Base-by-base conservation (phyloP, 2,329 filamentous ascomycete species). In the Neofusicoccum cordaticola region DNA sequence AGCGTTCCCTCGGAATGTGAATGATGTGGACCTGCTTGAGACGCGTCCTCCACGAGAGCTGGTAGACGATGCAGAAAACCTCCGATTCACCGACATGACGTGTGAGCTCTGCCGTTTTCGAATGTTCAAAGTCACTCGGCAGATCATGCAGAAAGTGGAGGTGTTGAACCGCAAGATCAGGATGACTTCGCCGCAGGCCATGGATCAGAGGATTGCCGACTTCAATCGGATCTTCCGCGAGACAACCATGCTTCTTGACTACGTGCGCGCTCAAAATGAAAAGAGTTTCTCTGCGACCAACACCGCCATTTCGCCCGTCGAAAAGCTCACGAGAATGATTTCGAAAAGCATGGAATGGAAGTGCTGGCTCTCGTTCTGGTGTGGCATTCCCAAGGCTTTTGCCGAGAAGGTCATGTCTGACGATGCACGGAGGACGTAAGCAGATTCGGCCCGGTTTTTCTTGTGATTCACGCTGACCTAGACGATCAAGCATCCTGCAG, bases 21-120 rank as follows among this genome's bases (percentile, higher is more conserved):
- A 77, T 13, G 75, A 78, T 17, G 71, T 76, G 37, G 74, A 76
- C 22, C 71, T 78, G 6, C 42, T 74, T n/a, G 73, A 75, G 31
- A 73, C 73, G 2, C 11, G 70, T 11, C 1, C 3, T 2, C 53
- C 53, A 3, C 27, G 27, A 31, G 53, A 19, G 7, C 13, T 44
- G 39, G 15, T 44, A 22, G 53, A 58, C 27, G 39, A 8, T 4
- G 2, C 5, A 2, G 19, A 34, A 12, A 7, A 12, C 7, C 15
- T 35, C 4, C 2, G 13, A 15, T 74, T 71, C 37, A 78, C 75
- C 5, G 64, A 68, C 13, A 74, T 73, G 63, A 74, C 72, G 0
- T 75, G 76, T 34, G 73, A 74, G 37, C 66, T 77, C 1, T 69
- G 77, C 11, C 71, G 73, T 4, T 75, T 72, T 42, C 69, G 71